Evolutionary conservation across 768 basidiomycete species (phyloP), one percentile per base, ranked within the genome.

Genomic region (Phylloporus sp.): DNA sequence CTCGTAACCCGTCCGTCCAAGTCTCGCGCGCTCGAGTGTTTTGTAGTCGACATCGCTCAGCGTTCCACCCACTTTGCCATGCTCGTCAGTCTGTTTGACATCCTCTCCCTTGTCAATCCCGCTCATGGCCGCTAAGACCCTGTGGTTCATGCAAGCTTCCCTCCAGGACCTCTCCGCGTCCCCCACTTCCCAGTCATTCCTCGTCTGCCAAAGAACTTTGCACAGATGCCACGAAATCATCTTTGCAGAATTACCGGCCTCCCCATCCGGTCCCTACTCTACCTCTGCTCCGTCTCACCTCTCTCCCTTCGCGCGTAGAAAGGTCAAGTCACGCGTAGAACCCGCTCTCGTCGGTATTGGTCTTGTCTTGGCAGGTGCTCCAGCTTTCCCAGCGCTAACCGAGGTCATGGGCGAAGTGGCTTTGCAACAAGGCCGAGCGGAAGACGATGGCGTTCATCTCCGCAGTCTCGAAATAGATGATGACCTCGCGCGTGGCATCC

Each of bases 121-220:
- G 15, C 58, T 61, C 29, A 59, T 43, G 24, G 22, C 24, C 44
- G 22, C 23, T 8, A 65, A 95, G 93, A 97, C 97, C 0, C 73
- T 99, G 40, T 98, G 95, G 94, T 97, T 95, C 71, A 95, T 98
- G 88, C 97, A 98, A 80, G 91, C 95, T 15, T 84, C 89, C 24
- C 76, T 99, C 18, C 82, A 81, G 51, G 97, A 99, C 69, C 76
- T 97, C 8, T 79, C 53, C 42, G 53, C 59, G 10, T 38, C 61
- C 70, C 40, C 76, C 13, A 79, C 82, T 43, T 85, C 91, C 3
- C 80, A 73, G 38, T 91, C 93, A 1, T 97, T 97, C 71, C 73
- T 82, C 43, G 87, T 95, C 52, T 98, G 97, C 68, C 92, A 95
- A 70, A 83, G 95, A 54, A 82, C 94, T 34, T 73, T 97, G 52